Percentiles rank a stretch among this genome's conserved stretches.
These are phyloP conservation scores for Lentithecium fluviatile DNA, from an alignment of 495 filamentous ascomycete genomes.

Conservation along the genomic window DNA sequence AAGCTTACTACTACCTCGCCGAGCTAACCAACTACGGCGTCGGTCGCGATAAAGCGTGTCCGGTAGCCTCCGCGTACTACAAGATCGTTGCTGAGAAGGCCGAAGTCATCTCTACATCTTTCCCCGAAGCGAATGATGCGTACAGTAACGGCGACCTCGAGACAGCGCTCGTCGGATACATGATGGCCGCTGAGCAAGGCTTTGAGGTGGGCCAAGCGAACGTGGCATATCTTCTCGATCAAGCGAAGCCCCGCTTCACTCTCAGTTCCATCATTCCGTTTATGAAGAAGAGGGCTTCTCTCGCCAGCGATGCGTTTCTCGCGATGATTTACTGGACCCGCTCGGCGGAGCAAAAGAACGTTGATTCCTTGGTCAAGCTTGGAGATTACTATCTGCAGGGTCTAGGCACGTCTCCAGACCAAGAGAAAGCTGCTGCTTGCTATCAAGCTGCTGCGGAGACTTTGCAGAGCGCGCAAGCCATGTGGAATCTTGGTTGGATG, in stretches of 20 bases:
- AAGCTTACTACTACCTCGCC: slow-evolving; percentile 92
- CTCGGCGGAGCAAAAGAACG: slow-evolving; percentile 88
- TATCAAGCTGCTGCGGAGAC: slow-evolving; percentile 90
- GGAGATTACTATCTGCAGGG: slow-evolving; percentile 92
- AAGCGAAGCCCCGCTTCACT: slow-evolving; percentile 64
- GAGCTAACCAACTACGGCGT: slow-evolving; percentile 83
- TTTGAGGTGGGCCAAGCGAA: slow-evolving; percentile 93
- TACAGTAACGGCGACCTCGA: slow-evolving; percentile 86
- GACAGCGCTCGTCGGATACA: slow-evolving; percentile 75
- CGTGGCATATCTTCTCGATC: slow-evolving; percentile 87
- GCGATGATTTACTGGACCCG: slow-evolving; percentile 96
- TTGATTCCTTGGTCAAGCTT: slow-evolving; percentile 96
- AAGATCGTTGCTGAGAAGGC: slow-evolving; percentile 92
- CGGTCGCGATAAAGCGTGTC: slow-evolving; percentile 77
- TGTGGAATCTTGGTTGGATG: slow-evolving; percentile 99
- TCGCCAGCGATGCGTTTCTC: slow-evolving; percentile 69
- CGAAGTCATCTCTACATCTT: slow-evolving; percentile 79
- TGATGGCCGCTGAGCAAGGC: slow-evolving; percentile 94
- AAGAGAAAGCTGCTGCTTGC: slow-evolving; percentile 88
- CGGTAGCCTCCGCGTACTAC: slow-evolving; percentile 80
- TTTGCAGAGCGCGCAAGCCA: slow-evolving; percentile 86
- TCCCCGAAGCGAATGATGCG: slow-evolving; percentile 80
- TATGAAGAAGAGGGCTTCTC: slow-evolving; percentile 26
- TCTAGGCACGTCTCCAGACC: slow-evolving; percentile 66
- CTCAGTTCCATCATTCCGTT: slow-evolving; percentile 45